A percentile compares a stretch with the other conserved stretches of the same genome.
These are phyloP conservation scores for Cystobasidium ongulense DNA, from an alignment of 768 basidiomycete genomes.

Conservation along the genomic window DNA sequence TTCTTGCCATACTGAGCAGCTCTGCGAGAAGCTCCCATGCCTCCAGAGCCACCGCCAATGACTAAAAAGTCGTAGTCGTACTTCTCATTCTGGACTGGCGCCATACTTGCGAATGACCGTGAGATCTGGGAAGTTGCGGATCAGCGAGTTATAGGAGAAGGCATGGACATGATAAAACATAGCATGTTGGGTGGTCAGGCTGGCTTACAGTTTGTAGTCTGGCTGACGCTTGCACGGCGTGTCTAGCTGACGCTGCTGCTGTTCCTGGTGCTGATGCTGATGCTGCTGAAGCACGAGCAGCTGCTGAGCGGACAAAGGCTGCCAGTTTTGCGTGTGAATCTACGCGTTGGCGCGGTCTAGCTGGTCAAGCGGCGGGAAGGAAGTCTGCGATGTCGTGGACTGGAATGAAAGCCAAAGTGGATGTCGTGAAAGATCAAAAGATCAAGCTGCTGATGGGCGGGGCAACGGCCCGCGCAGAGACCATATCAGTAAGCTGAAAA, in stretches of 20 bases:
- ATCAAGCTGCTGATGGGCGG: too few species aligned
- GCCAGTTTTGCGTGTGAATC: background rate
- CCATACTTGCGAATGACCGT: conserved; percentile 30
- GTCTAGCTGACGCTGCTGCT: background rate
- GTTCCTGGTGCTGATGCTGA: background rate
- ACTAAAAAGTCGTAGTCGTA: conserved; percentile 41
- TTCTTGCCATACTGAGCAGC: conserved; percentile 88
- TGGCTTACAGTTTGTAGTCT: background rate
- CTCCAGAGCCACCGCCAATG: conserved; percentile 64
- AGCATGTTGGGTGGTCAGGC: background rate
- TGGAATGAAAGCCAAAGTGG: too few species aligned
- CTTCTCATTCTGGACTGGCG: conserved; percentile 16
- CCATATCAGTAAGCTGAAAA: background rate
- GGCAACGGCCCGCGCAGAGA: background rate
- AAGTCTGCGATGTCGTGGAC: too few species aligned
- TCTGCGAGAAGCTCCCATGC: conserved; percentile 76
- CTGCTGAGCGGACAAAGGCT: background rate
- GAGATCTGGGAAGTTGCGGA: conserved; percentile 15
- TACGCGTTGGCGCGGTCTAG: background rate
- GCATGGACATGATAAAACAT: too few species aligned
- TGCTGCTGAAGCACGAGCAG: background rate
- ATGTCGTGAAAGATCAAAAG: background rate
- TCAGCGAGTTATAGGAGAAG: too few species aligned
- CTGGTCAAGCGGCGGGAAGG: background rate
- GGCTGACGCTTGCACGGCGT: background rate